Conservation (phyloP, 495 filamentous ascomycete genomes). For the Achaetomiella virescens region DNA sequence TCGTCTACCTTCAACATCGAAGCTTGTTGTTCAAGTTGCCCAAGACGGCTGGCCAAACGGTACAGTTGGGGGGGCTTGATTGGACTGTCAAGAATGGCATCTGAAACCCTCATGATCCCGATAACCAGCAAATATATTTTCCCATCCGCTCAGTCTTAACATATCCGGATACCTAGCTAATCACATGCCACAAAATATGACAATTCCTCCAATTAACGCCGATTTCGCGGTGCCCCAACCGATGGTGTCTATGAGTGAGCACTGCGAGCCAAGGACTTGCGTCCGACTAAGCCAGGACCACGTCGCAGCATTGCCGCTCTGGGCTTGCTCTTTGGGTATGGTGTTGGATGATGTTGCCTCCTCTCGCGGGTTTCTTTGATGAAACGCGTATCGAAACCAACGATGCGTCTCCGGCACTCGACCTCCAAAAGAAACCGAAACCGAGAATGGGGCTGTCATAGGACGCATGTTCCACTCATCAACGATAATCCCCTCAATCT, state of each 20-base stretch:
- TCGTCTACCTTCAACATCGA: too few relatives aligned
- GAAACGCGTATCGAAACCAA: background rate
- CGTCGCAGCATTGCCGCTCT: background rate
- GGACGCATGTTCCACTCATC: background rate
- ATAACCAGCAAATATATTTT: background rate
- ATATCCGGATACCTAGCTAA: slow-evolving; percentile 1
- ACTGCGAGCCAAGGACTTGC: background rate
- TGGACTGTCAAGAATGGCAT: background rate
- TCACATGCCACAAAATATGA: slow-evolving; percentile 4
- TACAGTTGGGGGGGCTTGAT: too few relatives aligned
- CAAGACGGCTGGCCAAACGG: too few relatives aligned
- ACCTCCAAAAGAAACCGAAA: background rate
- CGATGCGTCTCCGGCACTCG: background rate
- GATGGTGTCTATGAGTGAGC: slow-evolving; percentile 6
- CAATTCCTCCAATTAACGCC: slow-evolving; percentile 11
- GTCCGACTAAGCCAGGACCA: background rate
- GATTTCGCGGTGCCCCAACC: slow-evolving; percentile 8
- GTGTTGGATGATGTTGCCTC: background rate
- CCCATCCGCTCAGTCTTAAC: background rate
- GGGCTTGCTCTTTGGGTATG: background rate
- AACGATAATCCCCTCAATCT: slow-evolving; percentile 45
- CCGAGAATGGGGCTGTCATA: background rate
- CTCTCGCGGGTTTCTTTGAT: background rate
- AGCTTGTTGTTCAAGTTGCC: too few relatives aligned
- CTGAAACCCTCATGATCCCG: background rate